Evolutionary conservation across 2,329 filamentous ascomycete species (phyloP), one percentile per base, ranked within the genome.

Genomic region (Epichloe festucae): DNA sequence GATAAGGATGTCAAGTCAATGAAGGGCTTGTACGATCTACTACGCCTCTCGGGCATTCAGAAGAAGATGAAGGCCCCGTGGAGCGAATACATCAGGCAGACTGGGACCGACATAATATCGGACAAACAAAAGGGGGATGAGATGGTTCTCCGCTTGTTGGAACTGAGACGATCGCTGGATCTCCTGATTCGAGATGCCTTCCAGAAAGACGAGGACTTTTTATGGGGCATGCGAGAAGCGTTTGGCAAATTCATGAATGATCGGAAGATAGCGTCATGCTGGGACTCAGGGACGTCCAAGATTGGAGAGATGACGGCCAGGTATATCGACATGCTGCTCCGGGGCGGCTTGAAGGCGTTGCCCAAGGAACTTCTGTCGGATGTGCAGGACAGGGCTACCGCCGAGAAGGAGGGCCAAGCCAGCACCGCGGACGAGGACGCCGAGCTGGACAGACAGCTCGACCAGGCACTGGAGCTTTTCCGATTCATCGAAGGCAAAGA

Each of bases 261-360:
- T 65, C 85, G 85, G 63, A 86, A 84, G 62, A 82, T 79, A 1
- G 76, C 79, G 7, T 74, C 81, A 4, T 83, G 81, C 4, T 91
- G 86, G 79, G 81, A 82, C 49, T 88, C 87, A 0, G 85, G 89
- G 52, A 94, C 90, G 52, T 89, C 89, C 17, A 97, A 95, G 73
- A 89, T 95, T 14, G 93, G 91, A 48, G 93, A 98, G 71, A 95
- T 97, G 90, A 94, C 96, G 59, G 94, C 93, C 34, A 97, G 96
- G 68, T 90, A 97, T 61, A 86, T 98, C 55, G 93, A 98, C 67
- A 77, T 86, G 70, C 74, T 98, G 19, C 77, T 98, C 35, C 83
- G 89, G 51, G 89, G 89, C 48, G 94, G 93, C 1, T 76, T 91
- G 46, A 97, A 94, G 66, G 84, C 85, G 0, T 78, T 94, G 8